These are phyloP conservation scores for Fulvia fulva DNA, from an alignment of 2,329 filamentous ascomycete species.

Conservation along the genomic window DNA sequence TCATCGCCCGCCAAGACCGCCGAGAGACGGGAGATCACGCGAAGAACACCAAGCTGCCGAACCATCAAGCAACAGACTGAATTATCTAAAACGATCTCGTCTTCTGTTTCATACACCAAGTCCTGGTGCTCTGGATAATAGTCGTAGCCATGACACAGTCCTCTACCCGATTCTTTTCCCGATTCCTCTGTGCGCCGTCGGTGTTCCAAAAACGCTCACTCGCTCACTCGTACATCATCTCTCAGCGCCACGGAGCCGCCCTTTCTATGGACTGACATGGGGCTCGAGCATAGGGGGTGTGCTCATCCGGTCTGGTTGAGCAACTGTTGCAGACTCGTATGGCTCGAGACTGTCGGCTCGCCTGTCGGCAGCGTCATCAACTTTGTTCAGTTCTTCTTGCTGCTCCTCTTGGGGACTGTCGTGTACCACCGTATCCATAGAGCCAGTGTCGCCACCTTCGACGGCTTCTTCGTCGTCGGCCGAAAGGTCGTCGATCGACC, in stretches of 20 bases:
- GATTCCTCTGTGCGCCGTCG: no score
- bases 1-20: no score
- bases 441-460: not conserved
- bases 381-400: not conserved
- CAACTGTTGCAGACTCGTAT: not conserved
- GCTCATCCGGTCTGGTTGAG: not conserved
- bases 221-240: not conserved
- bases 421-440: not conserved
- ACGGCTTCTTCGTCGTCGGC: not conserved
- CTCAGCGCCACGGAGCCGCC: not conserved
- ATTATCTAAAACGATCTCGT: not conserved
- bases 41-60: no score
- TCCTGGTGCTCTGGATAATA: not conserved
- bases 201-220: not conserved
- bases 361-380: not conserved
- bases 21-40: no score
- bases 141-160: not conserved
- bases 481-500: not conserved
- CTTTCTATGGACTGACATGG: not conserved
- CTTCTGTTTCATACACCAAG: not conserved
- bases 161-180: not conserved
- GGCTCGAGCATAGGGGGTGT: not conserved
- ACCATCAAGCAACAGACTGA: not conserved
- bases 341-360: not conserved
- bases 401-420: not conserved